These are phyloP conservation scores for Rosa chinensis DNA, from an alignment of 306 rosid species.

Conservation along the genomic window DNA sequence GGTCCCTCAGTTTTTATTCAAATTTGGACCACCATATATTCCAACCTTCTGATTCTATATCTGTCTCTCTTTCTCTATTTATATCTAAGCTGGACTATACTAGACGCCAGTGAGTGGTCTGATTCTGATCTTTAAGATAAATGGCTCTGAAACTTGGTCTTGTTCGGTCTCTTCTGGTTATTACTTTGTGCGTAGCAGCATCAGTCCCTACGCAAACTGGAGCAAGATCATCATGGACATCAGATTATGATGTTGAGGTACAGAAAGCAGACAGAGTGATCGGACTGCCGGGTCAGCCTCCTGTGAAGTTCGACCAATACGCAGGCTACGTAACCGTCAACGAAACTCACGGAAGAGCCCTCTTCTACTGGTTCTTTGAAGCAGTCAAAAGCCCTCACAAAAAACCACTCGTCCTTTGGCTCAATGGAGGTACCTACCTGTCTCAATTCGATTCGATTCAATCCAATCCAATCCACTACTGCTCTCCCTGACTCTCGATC, in stretches of 20 bases:
- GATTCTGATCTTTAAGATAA: background rate
- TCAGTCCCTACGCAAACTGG: too few relatives aligned
- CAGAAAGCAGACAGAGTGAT: slow-evolving; percentile 61
- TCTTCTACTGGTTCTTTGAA: slow-evolving; percentile 88
- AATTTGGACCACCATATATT: slow-evolving; percentile 9
- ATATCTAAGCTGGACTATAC: background rate
- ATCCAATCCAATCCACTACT: too few relatives aligned
- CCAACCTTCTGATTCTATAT: background rate
- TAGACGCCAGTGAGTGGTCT: background rate
- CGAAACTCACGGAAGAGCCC: slow-evolving; percentile 69
- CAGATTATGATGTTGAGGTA: background rate
- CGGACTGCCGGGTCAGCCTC: slow-evolving; percentile 67
- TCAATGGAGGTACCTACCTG: slow-evolving; percentile 66
- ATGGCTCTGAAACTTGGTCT: slow-evolving; percentile 19
- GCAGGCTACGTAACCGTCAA: slow-evolving; percentile 77
- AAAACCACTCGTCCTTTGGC: slow-evolving; percentile 79
- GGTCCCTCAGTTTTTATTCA: background rate
- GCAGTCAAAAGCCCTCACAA: slow-evolving; percentile 35
- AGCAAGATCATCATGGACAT: background rate
- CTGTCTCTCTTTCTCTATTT: background rate
- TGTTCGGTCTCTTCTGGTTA: background rate
- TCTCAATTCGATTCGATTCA: background rate
- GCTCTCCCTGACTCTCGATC: too few relatives aligned
- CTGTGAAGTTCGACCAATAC: slow-evolving; percentile 65
- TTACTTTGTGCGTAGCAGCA: background rate